phyloP scores from a whole-genome alignment of 208 protist genomes.

The Leptomonas pyrrhocoris region DNA sequence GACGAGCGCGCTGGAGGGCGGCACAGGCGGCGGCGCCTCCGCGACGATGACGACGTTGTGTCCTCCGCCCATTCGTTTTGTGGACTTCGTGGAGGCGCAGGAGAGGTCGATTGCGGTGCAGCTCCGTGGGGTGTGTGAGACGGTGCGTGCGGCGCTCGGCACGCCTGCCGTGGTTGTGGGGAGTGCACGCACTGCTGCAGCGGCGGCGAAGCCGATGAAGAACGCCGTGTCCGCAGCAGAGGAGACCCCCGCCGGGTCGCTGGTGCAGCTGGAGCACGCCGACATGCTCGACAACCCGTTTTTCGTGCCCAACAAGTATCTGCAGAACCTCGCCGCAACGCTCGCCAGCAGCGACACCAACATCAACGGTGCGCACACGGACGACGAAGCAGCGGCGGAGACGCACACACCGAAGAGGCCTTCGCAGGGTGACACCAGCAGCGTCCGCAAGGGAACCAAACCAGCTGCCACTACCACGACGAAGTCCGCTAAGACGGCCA shows the following conservation, averaged over 20 bases:
- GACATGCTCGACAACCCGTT: slow-evolving; percentile 38
- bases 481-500: not conserved
- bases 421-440: not conserved
- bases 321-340: slow-evolving; percentile 17
- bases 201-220: not conserved
- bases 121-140: slow-evolving; percentile 27
- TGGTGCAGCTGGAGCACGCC: slow-evolving; percentile 26
- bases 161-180: not conserved
- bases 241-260: not conserved
- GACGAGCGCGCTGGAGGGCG: not conserved
- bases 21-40: not conserved
- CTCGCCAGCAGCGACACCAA: not conserved
- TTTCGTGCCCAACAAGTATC: slow-evolving; percentile 23
- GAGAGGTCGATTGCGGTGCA: slow-evolving; percentile 33
- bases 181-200: not conserved
- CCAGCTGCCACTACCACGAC: not conserved
- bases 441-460: not conserved
- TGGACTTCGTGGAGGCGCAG: slow-evolving; percentile 35
- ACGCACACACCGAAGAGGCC: not conserved
- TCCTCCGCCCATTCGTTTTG: slow-evolving; percentile 18
- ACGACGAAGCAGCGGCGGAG: slow-evolving; percentile 4
- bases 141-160: slow-evolving; percentile 28
- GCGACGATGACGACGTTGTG: not conserved
- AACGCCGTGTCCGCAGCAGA: not conserved
- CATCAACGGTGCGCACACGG: not conserved